Evolutionary conservation across 805 yeast genomes (phyloP), one percentile per base, ranked within the genome.

Genomic region (Saturnispora silvae): DNA sequence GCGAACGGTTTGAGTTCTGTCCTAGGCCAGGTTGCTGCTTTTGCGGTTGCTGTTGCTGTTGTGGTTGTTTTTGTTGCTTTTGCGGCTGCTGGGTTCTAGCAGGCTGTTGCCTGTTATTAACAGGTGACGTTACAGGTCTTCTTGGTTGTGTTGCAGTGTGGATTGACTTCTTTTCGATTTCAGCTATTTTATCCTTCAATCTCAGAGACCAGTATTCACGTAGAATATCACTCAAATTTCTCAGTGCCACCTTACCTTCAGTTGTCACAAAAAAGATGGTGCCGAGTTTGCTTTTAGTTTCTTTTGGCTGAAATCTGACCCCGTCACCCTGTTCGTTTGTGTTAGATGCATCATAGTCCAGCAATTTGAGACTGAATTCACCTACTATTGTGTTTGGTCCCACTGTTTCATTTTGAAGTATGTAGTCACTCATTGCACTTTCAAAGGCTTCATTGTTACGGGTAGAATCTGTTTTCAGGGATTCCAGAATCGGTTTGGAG

Each of bases 31-130:
- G 4, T 33, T 20, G 26, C 35, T 47, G 4, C 67, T 24, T 28
- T 18, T 18, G 19, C 16, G 14, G 30, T 25, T 15, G 10, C 5
- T 11, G n/a, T 15, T 14, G 20, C 11, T 28, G 16, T 11, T 11
- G 4, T 33, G 22, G 26, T 35, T 47, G 4, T 67, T 24, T 28
- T 18, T 18, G 19, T 28, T 28, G 30, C n/a, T 15, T 25, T 10
- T 11, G n/a, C 5, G 7, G n/a, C 11, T 8, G 28, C 15, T 25
- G 28, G 6, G 15, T 7, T 10, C n/a, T 25, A 11, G 10, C 15
- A 11, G 15, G 5, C 20, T 30, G 33, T 30, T n/a, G 20, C 20
- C 11, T 7, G 3, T 22, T 20, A 19, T 15, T 13, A 20, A 25
- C 14, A 10, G 26, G 22, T 9, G 17, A 13, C 28, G 14, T 28